Conservation (phyloP, 2,329 filamentous ascomycete species). For the Talaromyces sp. region DNA sequence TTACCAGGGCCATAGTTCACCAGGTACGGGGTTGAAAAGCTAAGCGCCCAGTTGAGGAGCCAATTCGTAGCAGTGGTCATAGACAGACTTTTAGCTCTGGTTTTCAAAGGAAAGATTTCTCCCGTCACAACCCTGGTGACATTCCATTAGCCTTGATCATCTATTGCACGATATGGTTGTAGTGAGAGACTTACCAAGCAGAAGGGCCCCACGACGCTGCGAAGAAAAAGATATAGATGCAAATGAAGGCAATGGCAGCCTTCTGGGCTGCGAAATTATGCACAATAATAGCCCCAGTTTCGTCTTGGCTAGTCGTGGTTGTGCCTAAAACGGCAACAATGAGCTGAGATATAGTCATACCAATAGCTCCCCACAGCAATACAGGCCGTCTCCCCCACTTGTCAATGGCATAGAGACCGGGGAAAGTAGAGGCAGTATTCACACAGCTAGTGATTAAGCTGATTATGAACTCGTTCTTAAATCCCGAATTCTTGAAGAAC, state of each 20-base stretch:
- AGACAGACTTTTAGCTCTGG: constrained; percentile 46
- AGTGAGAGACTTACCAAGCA: constrained; percentile 26
- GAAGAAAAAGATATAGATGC: constrained; percentile 49
- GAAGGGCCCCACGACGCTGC: constrained; percentile 43
- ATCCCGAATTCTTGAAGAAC: constrained; percentile 41
- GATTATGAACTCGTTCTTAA: constrained; percentile 46
- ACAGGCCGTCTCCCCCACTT: constrained; percentile 49
- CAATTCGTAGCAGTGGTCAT: constrained; percentile 57
- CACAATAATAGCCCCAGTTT: constrained; percentile 29
- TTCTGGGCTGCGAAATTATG: constrained; percentile 34
- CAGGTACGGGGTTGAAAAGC: constrained; percentile 77
- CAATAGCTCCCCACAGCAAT: constrained; percentile 46
- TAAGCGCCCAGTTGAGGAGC: constrained; percentile 71
- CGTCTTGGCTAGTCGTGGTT: constrained; percentile 30
- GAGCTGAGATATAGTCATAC: constrained; percentile 47
- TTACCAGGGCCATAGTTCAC: constrained; percentile 65
- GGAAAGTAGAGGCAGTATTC: constrained; percentile 45
- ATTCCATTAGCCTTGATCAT: neutral
- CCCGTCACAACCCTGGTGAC: neutral
- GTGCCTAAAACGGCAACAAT: constrained; percentile 48
- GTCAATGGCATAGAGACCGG: constrained; percentile 45
- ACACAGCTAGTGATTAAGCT: constrained; percentile 48
- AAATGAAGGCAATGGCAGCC: constrained; percentile 45
- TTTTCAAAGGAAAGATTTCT: constrained; percentile 38
- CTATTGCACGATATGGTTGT: neutral